These are phyloP conservation scores for Cutaneotrichosporon cavernicola DNA, from an alignment of 1,284 basidiomycete genomes.

Conservation along the genomic window DNA sequence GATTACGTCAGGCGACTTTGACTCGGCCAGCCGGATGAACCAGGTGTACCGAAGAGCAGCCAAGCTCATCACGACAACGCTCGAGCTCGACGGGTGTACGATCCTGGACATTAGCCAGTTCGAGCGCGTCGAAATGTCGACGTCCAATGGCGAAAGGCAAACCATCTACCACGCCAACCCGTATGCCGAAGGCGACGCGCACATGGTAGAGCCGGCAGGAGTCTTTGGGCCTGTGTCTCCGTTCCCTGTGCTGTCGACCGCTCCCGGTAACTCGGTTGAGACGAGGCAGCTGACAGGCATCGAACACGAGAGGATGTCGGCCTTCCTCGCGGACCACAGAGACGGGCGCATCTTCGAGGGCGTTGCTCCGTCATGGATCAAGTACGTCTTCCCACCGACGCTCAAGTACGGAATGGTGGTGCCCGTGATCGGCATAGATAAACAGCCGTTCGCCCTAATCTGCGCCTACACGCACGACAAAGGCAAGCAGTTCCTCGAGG, in stretches of 20 bases:
- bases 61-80: constrained; percentile 78
- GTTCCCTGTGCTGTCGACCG: constrained; percentile 42
- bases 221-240: constrained; percentile 40
- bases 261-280: constrained; percentile 21
- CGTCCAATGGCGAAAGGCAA: constrained; percentile 18
- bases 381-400: constrained; percentile 71
- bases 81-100: constrained; percentile 87
- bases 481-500: constrained; percentile 77
- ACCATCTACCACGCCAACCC: constrained; percentile 58
- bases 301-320: constrained; percentile 70
- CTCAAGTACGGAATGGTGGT: constrained; percentile 84
- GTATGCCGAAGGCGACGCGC: constrained; percentile 33
- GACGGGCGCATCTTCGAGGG: constrained; percentile 84
- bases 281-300: constrained; percentile 59
- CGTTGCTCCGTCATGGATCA: constrained; percentile 71
- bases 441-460: constrained; percentile 85
- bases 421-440: constrained; percentile 90
- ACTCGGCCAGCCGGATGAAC: constrained; percentile 64
- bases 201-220: constrained; percentile 39
- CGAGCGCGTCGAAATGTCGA: constrained; percentile 68
- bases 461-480: constrained; percentile 83
- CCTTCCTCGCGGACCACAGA: constrained; percentile 72
- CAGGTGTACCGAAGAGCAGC: constrained; percentile 83
- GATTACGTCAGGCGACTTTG: constrained; percentile 31
- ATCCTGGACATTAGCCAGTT: constrained; percentile 89